These are phyloP conservation scores for Cryptococcus wingfieldii DNA, from an alignment of 1,284 basidiomycete species.

Conservation along the genomic window DNA sequence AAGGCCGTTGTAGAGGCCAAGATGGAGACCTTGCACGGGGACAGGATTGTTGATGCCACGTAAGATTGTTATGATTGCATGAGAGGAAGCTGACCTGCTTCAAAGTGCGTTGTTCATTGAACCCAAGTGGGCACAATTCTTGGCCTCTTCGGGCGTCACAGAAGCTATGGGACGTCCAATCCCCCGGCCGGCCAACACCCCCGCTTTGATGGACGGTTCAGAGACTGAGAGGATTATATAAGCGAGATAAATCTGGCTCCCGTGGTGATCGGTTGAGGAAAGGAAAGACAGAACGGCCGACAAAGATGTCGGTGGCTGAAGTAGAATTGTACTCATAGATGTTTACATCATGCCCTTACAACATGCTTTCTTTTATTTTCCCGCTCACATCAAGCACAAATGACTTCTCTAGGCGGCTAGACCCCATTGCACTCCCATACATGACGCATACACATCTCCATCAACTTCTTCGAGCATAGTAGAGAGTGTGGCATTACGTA, in stretches of 20 bases:
- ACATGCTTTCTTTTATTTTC: too few relatives aligned
- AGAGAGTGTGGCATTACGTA: too few relatives aligned
- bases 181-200: constrained; percentile 16
- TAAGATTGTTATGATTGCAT: constrained; percentile 44
- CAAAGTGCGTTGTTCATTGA: constrained; percentile 71
- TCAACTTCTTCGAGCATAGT: too few relatives aligned
- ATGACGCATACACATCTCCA: too few relatives aligned
- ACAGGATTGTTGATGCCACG: constrained; percentile 73
- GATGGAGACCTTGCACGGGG: constrained; percentile 73
- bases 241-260: too few relatives aligned
- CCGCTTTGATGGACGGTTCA: constrained; percentile 19
- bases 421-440: too few relatives aligned
- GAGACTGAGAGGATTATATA: constrained; percentile 20
- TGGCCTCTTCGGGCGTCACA: constrained; percentile 53
- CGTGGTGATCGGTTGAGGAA: neutral
- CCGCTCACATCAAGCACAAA: too few relatives aligned
- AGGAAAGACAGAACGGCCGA: neutral
- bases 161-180: constrained; percentile 42
- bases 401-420: too few relatives aligned
- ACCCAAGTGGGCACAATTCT: constrained; percentile 71
- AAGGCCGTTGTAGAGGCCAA: constrained; percentile 61
- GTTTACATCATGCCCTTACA: too few relatives aligned
- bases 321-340: too few relatives aligned
- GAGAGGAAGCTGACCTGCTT: neutral
- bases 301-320: too few relatives aligned